Evolutionary conservation across 306 rosid species (phyloP).

Genomic region (Medicago arabica): DNA sequence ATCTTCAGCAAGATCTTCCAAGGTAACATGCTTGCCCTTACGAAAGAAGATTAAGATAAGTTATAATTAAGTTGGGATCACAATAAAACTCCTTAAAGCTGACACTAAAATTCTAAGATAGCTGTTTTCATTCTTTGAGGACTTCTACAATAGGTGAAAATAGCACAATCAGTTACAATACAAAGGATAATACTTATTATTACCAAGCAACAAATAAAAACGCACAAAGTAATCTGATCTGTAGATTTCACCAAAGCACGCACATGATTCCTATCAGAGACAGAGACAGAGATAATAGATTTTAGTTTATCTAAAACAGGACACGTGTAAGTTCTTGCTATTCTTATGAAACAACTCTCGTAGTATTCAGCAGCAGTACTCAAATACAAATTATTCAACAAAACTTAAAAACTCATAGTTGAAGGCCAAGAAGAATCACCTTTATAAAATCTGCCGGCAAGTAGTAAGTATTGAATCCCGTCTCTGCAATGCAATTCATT

Average conservation of each 20-base stretch:
- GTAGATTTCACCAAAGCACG: not conserved
- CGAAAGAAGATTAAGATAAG: constrained; percentile 43
- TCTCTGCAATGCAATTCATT: constrained; percentile 53
- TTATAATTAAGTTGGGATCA: constrained; percentile 8
- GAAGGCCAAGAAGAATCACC: constrained; percentile 47
- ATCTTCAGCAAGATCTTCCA: constrained; percentile 68
- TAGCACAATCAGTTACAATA: not conserved
- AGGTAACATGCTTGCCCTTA: constrained; percentile 60
- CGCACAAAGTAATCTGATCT: not conserved
- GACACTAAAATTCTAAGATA: constrained; percentile 14
- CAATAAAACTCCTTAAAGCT: constrained; percentile 10
- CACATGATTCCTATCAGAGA: not conserved
- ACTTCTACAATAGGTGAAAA: constrained; percentile 13
- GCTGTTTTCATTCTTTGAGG: constrained; percentile 3
- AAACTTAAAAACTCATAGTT: not conserved
- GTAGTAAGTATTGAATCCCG: constrained; percentile 50
- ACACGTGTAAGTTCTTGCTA: not conserved
- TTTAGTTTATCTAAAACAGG: not conserved
- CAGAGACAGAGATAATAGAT: not conserved
- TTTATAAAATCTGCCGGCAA: constrained; percentile 52
- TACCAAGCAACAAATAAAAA: not conserved
- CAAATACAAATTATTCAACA: constrained; percentile 7
- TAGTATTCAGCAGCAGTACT: not conserved
- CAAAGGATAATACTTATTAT: not conserved
- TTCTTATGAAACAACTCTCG: not conserved